Conservation (phyloP, 179 eudicot species). For the Silene vulgaris region DNA sequence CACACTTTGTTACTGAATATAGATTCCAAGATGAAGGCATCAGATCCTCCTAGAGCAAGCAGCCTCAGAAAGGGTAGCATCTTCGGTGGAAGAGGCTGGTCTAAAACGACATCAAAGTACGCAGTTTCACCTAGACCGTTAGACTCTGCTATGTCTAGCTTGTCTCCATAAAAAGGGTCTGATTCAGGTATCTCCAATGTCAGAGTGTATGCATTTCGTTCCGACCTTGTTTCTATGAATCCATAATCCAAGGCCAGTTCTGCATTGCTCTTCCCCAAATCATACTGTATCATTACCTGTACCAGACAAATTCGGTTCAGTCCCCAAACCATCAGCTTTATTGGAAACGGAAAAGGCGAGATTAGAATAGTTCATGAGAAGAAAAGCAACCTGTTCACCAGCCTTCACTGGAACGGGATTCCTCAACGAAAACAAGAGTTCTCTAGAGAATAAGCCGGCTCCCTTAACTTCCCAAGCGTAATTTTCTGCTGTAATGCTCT, state of each 20-base stretch:
- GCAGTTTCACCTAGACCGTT: constrained; percentile 72
- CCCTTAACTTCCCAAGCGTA: constrained; percentile 83
- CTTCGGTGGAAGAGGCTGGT: constrained; percentile 55
- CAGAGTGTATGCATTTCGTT: constrained; percentile 65
- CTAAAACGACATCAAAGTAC: constrained; percentile 74
- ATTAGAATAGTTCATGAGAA: background rate
- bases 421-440: constrained; percentile 64
- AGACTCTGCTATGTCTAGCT: constrained; percentile 83
- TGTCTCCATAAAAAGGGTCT: constrained; percentile 75
- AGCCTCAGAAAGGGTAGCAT: constrained; percentile 84
- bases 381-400: constrained; percentile 81
- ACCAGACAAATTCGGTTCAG: background rate
- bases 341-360: background rate
- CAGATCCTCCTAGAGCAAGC: constrained; percentile 73
- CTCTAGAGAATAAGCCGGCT: constrained; percentile 90
- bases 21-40: constrained; percentile 86
- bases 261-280: constrained; percentile 78
- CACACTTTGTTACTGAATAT: constrained; percentile 70
- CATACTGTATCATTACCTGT: constrained; percentile 88
- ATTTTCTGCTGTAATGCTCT: constrained; percentile 60
- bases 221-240: constrained; percentile 61
- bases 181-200: constrained; percentile 80
- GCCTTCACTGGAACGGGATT: constrained; percentile 75
- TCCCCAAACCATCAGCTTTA: no score
- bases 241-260: constrained; percentile 95